These are phyloP conservation scores for Blepharisma stoltei DNA, from an alignment of 73 alveolate genomes.

Conservation along the genomic window DNA sequence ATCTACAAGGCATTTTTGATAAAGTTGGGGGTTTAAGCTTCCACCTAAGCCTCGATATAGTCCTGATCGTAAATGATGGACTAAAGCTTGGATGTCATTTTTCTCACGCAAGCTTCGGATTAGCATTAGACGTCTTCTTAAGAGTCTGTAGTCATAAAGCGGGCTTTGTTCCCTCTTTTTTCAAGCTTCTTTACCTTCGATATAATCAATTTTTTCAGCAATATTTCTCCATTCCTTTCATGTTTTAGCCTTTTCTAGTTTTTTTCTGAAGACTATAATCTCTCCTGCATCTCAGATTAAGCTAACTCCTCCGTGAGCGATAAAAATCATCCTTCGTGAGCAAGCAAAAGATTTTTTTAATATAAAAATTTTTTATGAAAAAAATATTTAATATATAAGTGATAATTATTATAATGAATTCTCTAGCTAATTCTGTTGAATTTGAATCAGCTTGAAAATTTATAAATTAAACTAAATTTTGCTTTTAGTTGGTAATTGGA, in stretches of 20 bases:
- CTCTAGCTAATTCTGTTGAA: too few species aligned
- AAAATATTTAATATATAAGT: too few species aligned
- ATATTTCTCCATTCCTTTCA: slow-evolving; percentile 40
- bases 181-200: slow-evolving; percentile 59
- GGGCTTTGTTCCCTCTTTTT: slow-evolving; percentile 36
- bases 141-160: slow-evolving; percentile 45
- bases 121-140: slow-evolving; percentile 19
- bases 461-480: too few species aligned
- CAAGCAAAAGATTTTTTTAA: too few species aligned
- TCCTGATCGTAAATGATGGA: slow-evolving; percentile 44
- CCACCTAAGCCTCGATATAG: slow-evolving; percentile 57
- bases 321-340: too few species aligned
- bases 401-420: too few species aligned
- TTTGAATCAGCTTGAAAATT: too few species aligned
- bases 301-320: too few species aligned
- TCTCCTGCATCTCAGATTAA: slow-evolving; percentile 23
- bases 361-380: too few species aligned
- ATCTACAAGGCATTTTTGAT: slow-evolving; percentile 51
- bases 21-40: slow-evolving; percentile 43
- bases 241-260: slow-evolving; percentile 10
- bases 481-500: too few species aligned
- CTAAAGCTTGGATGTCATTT: slow-evolving; percentile 42
- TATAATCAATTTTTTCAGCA: slow-evolving; percentile 44
- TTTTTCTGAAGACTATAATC: neutral
- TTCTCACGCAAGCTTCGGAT: slow-evolving; percentile 37